These are phyloP conservation scores for Neopestalotiopsis clavispora DNA, from an alignment of 2,329 filamentous ascomycete genomes.

Conservation along the genomic window DNA sequence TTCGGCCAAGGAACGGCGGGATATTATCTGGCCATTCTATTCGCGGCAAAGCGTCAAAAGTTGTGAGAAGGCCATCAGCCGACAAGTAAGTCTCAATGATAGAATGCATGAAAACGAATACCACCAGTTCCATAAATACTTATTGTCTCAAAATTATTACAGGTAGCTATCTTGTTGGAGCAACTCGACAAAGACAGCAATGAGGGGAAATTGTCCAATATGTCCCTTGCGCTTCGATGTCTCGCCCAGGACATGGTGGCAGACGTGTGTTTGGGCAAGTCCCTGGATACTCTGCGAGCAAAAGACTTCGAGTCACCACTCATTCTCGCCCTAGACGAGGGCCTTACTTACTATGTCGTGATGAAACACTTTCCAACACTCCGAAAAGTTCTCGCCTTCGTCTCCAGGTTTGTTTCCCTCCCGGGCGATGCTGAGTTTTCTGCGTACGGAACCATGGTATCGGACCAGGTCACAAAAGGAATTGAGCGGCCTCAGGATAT, in stretches of 20 bases:
- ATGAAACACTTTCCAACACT: constrained; percentile 8
- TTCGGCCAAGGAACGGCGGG: background rate
- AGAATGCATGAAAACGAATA: background rate
- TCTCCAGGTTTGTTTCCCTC: background rate
- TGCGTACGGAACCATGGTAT: background rate
- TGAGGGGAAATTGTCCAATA: background rate
- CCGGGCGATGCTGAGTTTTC: background rate
- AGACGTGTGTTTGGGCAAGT: constrained; percentile 1
- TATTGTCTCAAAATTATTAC: background rate
- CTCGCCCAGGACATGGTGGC: constrained; percentile 6
- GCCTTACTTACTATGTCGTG: constrained; percentile 1
- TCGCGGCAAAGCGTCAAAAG: background rate
- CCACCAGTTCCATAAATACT: background rate
- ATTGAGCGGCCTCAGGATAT: constrained; percentile 6
- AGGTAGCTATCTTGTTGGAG: constrained; percentile 1
- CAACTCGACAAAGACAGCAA: constrained; percentile 2
- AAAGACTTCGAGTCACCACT: constrained; percentile 6
- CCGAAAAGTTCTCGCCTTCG: constrained; percentile 3
- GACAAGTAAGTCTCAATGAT: background rate
- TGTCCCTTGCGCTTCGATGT: constrained; percentile 1
- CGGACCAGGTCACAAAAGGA: background rate
- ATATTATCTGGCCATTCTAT: constrained; percentile 7
- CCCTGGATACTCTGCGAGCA: background rate
- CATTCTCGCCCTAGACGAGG: constrained; percentile 6
- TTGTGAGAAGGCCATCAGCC: constrained; percentile 4